Base-by-base conservation (phyloP, 352 stramenopile species). In the Peronospora belbahrii region DNA sequence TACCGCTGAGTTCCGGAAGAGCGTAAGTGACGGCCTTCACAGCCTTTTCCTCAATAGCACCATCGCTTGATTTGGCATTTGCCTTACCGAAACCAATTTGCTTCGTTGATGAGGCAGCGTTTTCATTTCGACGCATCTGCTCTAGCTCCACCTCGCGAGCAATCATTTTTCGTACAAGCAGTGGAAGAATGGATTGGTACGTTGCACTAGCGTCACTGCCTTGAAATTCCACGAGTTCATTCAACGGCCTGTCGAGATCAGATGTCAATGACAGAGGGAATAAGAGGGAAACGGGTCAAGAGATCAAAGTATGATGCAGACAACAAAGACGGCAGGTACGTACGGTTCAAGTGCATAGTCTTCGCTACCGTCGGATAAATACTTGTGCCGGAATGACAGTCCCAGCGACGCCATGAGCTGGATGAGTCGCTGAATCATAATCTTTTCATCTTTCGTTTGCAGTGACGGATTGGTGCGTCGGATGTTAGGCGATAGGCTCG, bases 291-390 rank as follows among this genome's bases (percentile, higher is more conserved):
- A 48, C n/a, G 19, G 3, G 4, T 23, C 14, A 46, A 9, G 31
- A 56, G 6, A 15, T 43, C 6, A 41, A 11, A 46, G 6, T 2
- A 37, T n/a, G 8, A 30, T 31, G 8, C 6, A 28, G 25, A 35
- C 17, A 40, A 28, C 37, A 27, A 23, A 18, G 15, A 48, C 27
- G 37, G 38, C 19, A 0, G 4, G 20, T 19, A 78, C 81, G 46
- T 69, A 92, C 79, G 81, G 81, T 52, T 93, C 81, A 5, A 93
- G 54, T 19, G 54, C 48, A 32, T 76, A 89, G 36, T 90, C 78
- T 55, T 88, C 76, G 7, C 52, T 74, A 5, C 79, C 74, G n/a
- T 88, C 76, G 0, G 75, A 54, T 11, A 76, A 40, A 37, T 70
- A 81, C 48, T 90, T 83, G 13, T 68, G 74, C 11, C 71, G 72